Base-by-base conservation (phyloP, 1,284 basidiomycete genomes). In the Heterobasidion annosum region DNA sequence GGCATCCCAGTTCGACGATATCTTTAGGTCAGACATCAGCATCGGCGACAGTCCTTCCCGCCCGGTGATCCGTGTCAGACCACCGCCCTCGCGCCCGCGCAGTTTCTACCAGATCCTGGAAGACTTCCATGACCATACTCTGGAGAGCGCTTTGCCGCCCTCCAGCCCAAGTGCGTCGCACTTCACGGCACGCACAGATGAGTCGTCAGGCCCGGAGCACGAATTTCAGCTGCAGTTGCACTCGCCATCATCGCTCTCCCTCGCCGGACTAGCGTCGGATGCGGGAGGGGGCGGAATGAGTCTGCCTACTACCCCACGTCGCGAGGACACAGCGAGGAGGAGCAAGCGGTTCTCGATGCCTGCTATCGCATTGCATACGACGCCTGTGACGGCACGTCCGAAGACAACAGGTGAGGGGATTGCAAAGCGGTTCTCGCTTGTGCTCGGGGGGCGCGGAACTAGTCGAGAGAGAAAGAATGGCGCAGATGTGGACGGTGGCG, bases 291-390 rank as follows among this genome's bases (percentile, higher is more conserved):
- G 37, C 37, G 37, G 37, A n/a, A 40, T 40, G 37, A 40, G 37
- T n/a, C 7, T 40, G 37, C 37, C 37, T 10, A 65, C 61, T 8
- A 33, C 44, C 16, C 48, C 61, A 43, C 59, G 56, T 16, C 71
- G 65, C 58, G 87, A 87, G 63, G 76, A 84, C 59, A 87, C 84
- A 0, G 76, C 76, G 49, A 70, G 83, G 59, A 67, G 78, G 61
- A 73, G 73, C 61, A 86, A 88, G 64, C 75, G 87, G 35, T 88
- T 88, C 62, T 89, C 87, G 47, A 61, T 85, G 55, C 86, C 87
- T 53, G 85, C 85, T 10, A 73, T 90, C 42, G 85, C 83, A 40
- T 59, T 90, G 64, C 85, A 89, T 60, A 81, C 82, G 40, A 81
- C 80, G 35, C 79, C 77, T n/a, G 86, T 90, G 8, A 85, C 82